Evolutionary conservation across 768 basidiomycete genomes (phyloP).

Genomic region (Plicaturopsis crispa): DNA sequence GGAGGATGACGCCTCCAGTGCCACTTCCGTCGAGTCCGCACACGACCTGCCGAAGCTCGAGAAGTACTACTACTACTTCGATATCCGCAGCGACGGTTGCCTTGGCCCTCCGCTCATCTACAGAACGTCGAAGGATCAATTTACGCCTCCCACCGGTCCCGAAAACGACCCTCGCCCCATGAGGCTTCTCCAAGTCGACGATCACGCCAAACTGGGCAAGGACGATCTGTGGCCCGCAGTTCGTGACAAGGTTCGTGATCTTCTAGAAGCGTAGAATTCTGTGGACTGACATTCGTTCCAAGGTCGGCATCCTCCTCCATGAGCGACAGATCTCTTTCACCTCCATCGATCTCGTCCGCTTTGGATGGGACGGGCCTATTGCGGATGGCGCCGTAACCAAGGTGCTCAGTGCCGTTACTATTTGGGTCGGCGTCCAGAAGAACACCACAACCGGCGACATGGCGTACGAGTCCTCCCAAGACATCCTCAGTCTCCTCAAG

Average conservation of each 20-base stretch:
- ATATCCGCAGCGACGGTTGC: slow-evolving; percentile 16
- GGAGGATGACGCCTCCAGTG: slow-evolving; percentile 8
- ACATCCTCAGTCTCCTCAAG: slow-evolving; percentile 25
- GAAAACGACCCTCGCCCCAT: slow-evolving; percentile 19
- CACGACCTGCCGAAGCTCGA: slow-evolving; percentile 20
- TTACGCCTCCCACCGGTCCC: slow-evolving; percentile 22
- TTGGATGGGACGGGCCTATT: slow-evolving; percentile 17
- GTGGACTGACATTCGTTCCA: slow-evolving; percentile 22
- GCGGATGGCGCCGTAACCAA: slow-evolving; percentile 12
- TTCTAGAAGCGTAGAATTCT: slow-evolving; percentile 21
- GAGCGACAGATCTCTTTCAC: slow-evolving; percentile 14
- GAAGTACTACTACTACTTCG: slow-evolving; percentile 22
- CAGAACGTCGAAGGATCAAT: slow-evolving; percentile 25
- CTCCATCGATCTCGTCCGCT: slow-evolving; percentile 23
- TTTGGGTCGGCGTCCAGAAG: slow-evolving; percentile 32
- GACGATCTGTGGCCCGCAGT: slow-evolving; percentile 21
- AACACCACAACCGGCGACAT: slow-evolving; percentile 20
- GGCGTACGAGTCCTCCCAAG: slow-evolving; percentile 21
- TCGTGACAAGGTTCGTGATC: slow-evolving; percentile 24
- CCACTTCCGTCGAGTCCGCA: slow-evolving; percentile 14
- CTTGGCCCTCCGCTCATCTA: slow-evolving; percentile 28
- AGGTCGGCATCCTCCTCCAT: slow-evolving; percentile 22
- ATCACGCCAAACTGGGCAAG: slow-evolving; percentile 20
- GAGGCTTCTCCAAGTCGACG: slow-evolving; percentile 19
- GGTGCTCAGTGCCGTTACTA: slow-evolving; percentile 21